phyloP scores from a whole-genome alignment of 768 basidiomycete species.

The Neoboletus brunneissimus region DNA sequence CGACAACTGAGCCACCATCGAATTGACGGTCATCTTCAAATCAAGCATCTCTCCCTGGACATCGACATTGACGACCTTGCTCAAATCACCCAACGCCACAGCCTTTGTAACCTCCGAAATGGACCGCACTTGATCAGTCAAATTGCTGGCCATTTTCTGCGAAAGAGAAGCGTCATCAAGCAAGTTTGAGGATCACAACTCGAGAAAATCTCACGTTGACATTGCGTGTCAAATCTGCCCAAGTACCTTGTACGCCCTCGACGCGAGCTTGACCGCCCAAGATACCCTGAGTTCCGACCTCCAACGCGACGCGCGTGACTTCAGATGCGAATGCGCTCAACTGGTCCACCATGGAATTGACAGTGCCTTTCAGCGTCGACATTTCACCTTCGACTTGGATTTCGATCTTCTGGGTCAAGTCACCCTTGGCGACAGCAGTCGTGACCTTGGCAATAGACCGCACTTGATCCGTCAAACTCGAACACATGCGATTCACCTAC shows the following conservation, averaged over 20 bases:
- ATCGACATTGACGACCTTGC: constrained; percentile 83
- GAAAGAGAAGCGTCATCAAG: neutral
- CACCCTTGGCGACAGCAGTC: constrained; percentile 86
- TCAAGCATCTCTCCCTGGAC: constrained; percentile 94
- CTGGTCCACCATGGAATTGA: constrained; percentile 95
- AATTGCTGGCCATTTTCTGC: constrained; percentile 84
- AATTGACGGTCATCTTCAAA: constrained; percentile 76
- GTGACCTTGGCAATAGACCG: constrained; percentile 83
- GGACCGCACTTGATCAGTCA: constrained; percentile 85
- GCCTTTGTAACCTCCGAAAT: constrained; percentile 85
- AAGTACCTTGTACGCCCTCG: constrained; percentile 89
- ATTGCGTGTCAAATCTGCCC: constrained; percentile 85
- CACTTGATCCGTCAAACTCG: constrained; percentile 75
- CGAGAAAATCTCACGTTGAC: constrained; percentile 63
- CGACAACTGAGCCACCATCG: constrained; percentile 71
- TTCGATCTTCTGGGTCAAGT: constrained; percentile 90
- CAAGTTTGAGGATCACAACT: neutral
- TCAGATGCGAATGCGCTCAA: constrained; percentile 84
- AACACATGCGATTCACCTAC: constrained; percentile 79
- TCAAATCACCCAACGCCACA: constrained; percentile 79
- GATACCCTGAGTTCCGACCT: constrained; percentile 89
- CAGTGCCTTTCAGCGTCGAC: constrained; percentile 76
- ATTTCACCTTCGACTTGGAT: constrained; percentile 89
- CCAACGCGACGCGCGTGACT: constrained; percentile 78
- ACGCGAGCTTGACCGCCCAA: constrained; percentile 89